Base-by-base conservation (phyloP, 2,329 filamentous ascomycete genomes). In the Rhytidhysteron rufulum region DNA sequence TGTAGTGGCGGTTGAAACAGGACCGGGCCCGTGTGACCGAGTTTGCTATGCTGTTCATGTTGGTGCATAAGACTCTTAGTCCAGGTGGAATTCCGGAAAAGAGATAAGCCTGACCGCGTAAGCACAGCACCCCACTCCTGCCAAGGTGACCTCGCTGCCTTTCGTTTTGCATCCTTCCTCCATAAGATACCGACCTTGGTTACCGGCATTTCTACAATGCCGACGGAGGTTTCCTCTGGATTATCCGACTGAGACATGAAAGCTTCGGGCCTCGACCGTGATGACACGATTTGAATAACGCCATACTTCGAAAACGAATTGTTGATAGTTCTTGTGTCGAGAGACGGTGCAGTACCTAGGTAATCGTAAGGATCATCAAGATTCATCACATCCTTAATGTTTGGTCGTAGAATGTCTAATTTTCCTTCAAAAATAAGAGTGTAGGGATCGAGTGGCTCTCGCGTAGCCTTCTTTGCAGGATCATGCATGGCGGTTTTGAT, bases 81-180 rank as follows among this genome's bases (percentile, higher is more conserved):
- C 91, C 93, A 98, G 16, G 82, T 76, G 4, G 88, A 85, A 60
- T 97, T 96, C 42, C 88, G 84, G 71, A 97, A 98, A 65, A 98
- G 88, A 64, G 96, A 98, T 6, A 98, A 78, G 58, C 96, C 91
- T 5, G 93, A 94, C n/a, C 91, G 88, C 1, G 93, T 98, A 21
- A 98, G 76, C 43, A 98, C 86, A 18, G 89, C 93, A 38, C 93
- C 93, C 93, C 93, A 98, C 74, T 98, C 93, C 60, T 96, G 91
- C 93, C 93, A 98, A 2, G 93, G 91, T 9, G 91, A 96, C 31
- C 91, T 80, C 1, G 89, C 85, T 66, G 94, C 95, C 69, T 93
- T 91, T 68, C 91, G 95, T 69, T 95, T 96, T 1, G 78, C 71
- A 49, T 95, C 89, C 62, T 98, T 98, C 32, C 93, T 82, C 93